Base-by-base conservation (phyloP, 306 rosid genomes). In the Quercus rubra region DNA sequence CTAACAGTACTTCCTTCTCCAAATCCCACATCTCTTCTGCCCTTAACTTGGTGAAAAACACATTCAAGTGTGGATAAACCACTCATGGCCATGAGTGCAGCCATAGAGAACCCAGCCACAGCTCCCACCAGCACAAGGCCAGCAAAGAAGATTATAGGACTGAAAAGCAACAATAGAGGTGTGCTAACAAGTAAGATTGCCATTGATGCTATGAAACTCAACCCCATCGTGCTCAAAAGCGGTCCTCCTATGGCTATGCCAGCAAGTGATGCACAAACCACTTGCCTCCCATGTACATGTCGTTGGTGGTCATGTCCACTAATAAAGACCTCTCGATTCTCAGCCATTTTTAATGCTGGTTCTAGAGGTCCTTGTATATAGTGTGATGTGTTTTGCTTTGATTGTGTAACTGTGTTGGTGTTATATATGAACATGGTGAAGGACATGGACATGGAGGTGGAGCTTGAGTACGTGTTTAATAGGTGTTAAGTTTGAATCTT, bases 161-260 rank as follows among this genome's bases (percentile, higher is more conserved):
- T 80, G 80, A 51, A 84, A 43, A 77, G 57, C 19, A 85, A 11
- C 75, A 78, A 56, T 13, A 85, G 78, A 1, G 78, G 88, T 0
- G 75, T 78, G 58, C 25, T 74, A 46, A 85, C 58, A 2, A 85
- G 67, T 9, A 85, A 31, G 9, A 81, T 83, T 12, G 68, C 33
- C 33, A 69, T 21, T 0, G 88, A 74, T 3, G 83, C 88, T 70
- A 78, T 21, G 46, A 85, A 52, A 67, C 76, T 74, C n/a, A 81
- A 75, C 43, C 80, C 80, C 80, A 78, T 78, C 83, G 74, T 74
- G 17, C 64, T 71, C 54, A 85, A 13, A 59, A 81, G 80, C 1
- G 80, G 69, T 20, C 72, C 85, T 74, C 83, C 80, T 55, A 80
- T 77, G 57, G 77, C 77, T 6, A 75, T 7, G 4, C 75, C 81